phyloP scores from a whole-genome alignment of 768 basidiomycete genomes.

The Tubosaeta sp. region DNA sequence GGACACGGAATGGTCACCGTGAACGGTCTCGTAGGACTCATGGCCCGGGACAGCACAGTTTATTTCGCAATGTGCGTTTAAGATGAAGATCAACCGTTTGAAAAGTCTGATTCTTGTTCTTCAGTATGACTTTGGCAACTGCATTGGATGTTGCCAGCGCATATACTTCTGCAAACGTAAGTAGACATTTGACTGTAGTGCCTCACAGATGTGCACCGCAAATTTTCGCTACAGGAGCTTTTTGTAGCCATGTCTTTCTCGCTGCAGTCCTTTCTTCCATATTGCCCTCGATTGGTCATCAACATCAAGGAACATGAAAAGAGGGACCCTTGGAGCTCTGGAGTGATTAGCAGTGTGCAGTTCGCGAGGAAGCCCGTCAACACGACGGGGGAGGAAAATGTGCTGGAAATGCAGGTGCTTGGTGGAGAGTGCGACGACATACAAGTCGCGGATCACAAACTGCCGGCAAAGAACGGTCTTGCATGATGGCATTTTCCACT shows the following conservation, averaged over 20 bases:
- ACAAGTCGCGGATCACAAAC: neutral
- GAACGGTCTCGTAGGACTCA: constrained; percentile 9
- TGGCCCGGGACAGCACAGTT: constrained; percentile 16
- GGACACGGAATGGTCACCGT: neutral
- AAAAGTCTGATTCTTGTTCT: neutral
- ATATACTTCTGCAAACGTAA: neutral
- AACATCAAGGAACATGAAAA: constrained; percentile 11
- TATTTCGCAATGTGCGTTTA: constrained; percentile 19
- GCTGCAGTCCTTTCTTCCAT: constrained; percentile 3
- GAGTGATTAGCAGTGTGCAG: neutral
- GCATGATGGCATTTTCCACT: too few species aligned
- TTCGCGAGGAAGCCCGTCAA: neutral
- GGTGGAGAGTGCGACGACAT: neutral
- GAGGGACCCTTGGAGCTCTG: constrained; percentile 8
- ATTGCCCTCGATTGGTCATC: constrained; percentile 13
- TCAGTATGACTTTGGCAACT: constrained; percentile 5
- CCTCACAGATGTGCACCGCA: neutral
- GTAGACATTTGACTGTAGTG: neutral
- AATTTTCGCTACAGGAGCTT: neutral
- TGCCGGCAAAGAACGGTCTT: neutral
- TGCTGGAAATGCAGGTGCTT: neutral
- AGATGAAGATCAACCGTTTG: neutral
- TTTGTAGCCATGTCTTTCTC: constrained; percentile 12
- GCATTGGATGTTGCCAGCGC: constrained; percentile 3
- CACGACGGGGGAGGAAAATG: neutral